These are phyloP conservation scores for Pouteria glomerata DNA, from an alignment of 148 eudicot species.

Conservation along the genomic window DNA sequence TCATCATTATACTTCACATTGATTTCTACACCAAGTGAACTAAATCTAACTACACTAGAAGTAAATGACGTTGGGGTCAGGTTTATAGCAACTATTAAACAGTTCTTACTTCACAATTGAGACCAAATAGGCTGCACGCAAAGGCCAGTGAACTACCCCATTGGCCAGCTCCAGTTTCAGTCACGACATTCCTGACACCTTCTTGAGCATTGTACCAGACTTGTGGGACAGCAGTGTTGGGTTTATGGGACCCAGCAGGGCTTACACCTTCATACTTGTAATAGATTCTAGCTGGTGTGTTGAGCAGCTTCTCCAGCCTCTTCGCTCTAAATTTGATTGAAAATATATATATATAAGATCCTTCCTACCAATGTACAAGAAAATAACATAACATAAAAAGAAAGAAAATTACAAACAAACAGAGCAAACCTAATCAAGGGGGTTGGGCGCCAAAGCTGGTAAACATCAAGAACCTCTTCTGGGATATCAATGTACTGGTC, in stretches of 20 bases:
- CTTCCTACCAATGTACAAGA: not conserved
- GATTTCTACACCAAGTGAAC: not conserved
- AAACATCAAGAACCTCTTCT: constrained; percentile 74
- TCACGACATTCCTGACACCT: constrained; percentile 84
- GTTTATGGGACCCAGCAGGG: constrained; percentile 97
- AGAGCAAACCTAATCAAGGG: constrained; percentile 77
- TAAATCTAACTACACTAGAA: not conserved
- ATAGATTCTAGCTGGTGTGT: constrained; percentile 87
- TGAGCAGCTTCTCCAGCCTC: constrained; percentile 92
- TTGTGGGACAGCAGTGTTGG: constrained; percentile 93
- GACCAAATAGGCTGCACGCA: constrained; percentile 80
- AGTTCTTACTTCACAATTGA: constrained; percentile 74
- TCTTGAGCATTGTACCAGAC: constrained; percentile 81
- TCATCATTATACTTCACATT: too few relatives aligned
- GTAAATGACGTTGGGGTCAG: not conserved
- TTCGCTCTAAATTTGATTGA: constrained; percentile 59
- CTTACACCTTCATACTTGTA: constrained; percentile 96
- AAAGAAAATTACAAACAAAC: not conserved
- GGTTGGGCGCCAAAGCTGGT: constrained; percentile 90
- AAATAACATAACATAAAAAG: not conserved
- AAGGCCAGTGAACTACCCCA: constrained; percentile 97
- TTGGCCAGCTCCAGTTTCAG: constrained; percentile 98
- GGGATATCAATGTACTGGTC: constrained; percentile 79
- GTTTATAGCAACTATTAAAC: not conserved
- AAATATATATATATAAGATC: constrained; percentile 19